Evolutionary conservation across 305 asterid genomes (phyloP).

Genomic region (Rubia occidens): DNA sequence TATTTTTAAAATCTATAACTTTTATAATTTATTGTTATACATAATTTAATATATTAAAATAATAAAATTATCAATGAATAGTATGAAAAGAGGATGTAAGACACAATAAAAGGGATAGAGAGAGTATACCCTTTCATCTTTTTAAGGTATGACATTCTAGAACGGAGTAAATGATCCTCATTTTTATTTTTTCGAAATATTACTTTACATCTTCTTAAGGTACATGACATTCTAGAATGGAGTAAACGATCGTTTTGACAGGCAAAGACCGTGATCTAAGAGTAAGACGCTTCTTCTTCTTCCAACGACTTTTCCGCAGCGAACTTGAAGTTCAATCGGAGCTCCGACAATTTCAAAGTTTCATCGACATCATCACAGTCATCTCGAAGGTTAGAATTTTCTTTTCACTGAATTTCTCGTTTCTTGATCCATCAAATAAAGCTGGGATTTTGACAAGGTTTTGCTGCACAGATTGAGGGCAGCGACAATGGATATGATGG

Average conservation of each 20-base stretch:
- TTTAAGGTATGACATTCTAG: no score
- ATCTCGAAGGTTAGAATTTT: not conserved
- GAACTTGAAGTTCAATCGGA: not conserved
- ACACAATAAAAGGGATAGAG: no score
- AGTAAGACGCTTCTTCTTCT: not conserved
- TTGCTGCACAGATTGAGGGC: constrained; percentile 17
- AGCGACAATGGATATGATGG: constrained; percentile 41
- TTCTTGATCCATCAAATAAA: constrained; percentile 1
- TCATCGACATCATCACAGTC: not conserved
- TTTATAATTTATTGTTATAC: no score
- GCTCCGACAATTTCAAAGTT: not conserved
- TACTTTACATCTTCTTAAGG: no score
- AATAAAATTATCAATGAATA: no score
- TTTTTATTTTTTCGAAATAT: no score
- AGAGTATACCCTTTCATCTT: no score
- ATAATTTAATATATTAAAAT: no score
- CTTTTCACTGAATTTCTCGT: not conserved
- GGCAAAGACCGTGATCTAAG: not conserved
- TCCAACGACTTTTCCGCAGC: not conserved
- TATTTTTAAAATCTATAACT: no score
- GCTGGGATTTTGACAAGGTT: not conserved
- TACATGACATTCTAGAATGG: no score
- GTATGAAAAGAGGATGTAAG: no score
- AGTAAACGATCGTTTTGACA: not conserved
- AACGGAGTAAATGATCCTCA: no score